phyloP scores from a whole-genome alignment of 2,329 filamentous ascomycete species.

The Neofusicoccum sp. region DNA sequence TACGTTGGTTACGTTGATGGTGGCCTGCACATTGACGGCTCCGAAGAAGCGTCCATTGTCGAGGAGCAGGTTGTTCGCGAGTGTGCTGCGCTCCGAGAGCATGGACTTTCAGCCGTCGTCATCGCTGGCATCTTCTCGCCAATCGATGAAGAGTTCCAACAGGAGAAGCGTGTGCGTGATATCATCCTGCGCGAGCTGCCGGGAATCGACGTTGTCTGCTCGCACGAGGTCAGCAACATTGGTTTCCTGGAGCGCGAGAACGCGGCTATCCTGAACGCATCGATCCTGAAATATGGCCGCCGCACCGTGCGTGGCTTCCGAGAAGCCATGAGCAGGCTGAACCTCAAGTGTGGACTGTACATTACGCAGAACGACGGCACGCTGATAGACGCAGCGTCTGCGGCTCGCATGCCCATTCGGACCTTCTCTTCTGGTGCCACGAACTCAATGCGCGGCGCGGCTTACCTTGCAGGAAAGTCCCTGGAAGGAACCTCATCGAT shows the following conservation, averaged over 20 bases:
- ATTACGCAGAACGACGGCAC: slow-evolving; percentile 55
- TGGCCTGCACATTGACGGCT: slow-evolving; percentile 47
- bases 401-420: slow-evolving; percentile 49
- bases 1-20: slow-evolving; percentile 49
- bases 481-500: slow-evolving; percentile 3
- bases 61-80: slow-evolving; percentile 47
- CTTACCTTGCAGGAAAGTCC: slow-evolving; percentile 36
- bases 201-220: slow-evolving; percentile 51
- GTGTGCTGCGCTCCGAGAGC: slow-evolving; percentile 45
- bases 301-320: slow-evolving; percentile 48
- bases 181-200: slow-evolving; percentile 50
- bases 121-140: slow-evolving; percentile 59
- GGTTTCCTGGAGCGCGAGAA: slow-evolving; percentile 54
- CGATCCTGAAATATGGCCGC: slow-evolving; percentile 47
- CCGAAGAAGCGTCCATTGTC: slow-evolving; percentile 41
- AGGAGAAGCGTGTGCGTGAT: slow-evolving; percentile 51
- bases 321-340: slow-evolving; percentile 45
- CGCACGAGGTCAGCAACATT: slow-evolving; percentile 51
- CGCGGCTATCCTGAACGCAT: slow-evolving; percentile 51
- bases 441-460: slow-evolving; percentile 54
- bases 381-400: slow-evolving; percentile 46
- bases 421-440: slow-evolving; percentile 54
- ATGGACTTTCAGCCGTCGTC: slow-evolving; percentile 49
- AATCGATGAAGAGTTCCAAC: slow-evolving; percentile 53
- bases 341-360: slow-evolving; percentile 49